A percentile compares a stretch with the other conserved stretches of the same genome.
These are phyloP conservation scores for Populus alba DNA, from an alignment of 345 rosid species.

Conservation along the genomic window DNA sequence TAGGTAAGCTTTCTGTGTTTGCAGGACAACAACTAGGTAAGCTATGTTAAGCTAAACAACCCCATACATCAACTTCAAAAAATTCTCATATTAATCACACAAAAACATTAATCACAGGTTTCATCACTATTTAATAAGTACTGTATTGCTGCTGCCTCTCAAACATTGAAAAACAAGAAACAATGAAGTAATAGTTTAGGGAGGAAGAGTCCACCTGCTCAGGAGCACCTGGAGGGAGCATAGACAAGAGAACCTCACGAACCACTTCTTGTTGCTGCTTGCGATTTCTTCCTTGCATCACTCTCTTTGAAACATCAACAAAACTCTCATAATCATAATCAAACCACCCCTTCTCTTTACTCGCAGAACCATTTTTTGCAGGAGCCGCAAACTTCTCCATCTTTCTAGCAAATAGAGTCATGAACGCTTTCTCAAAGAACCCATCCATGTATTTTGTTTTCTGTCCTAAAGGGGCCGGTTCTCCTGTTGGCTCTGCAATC, in stretches of 20 bases:
- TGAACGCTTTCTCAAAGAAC: constrained; percentile 71
- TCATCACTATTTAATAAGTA: neutral
- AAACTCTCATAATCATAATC: constrained; percentile 76
- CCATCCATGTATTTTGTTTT: constrained; percentile 81
- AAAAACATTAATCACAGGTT: neutral
- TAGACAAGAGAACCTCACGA: constrained; percentile 82
- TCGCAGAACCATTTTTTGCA: constrained; percentile 12
- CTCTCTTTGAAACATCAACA: constrained; percentile 80
- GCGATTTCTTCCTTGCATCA: constrained; percentile 74
- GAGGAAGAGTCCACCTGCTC: constrained; percentile 47
- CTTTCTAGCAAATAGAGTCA: constrained; percentile 79
- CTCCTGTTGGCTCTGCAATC: constrained; percentile 73
- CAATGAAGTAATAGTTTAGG: neutral
- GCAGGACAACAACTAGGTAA: neutral
- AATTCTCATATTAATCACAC: too few relatives aligned
- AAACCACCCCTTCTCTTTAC: constrained; percentile 43
- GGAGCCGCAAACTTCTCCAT: constrained; percentile 76
- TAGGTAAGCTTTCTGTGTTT: neutral
- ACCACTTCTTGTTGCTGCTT: constrained; percentile 80
- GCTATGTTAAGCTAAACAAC: too few relatives aligned
- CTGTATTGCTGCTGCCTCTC: neutral
- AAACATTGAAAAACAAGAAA: neutral
- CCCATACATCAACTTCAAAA: too few relatives aligned
- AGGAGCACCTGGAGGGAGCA: constrained; percentile 97
- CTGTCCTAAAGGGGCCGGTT: constrained; percentile 86